phyloP scores from a whole-genome alignment of 768 basidiomycete species.

The Pisolithus albus region DNA sequence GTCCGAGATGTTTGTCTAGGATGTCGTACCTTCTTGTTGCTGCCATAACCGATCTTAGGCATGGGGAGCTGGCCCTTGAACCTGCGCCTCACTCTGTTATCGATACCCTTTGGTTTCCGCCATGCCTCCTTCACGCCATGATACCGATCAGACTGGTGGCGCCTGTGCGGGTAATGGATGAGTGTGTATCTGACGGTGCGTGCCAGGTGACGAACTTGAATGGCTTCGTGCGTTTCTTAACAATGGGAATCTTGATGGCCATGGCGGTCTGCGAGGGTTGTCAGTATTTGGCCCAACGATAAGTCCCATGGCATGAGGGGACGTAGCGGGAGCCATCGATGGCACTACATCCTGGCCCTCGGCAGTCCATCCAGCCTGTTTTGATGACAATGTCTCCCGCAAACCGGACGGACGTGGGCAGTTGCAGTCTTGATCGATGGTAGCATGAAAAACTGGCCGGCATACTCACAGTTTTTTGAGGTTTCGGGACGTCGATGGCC shows the following conservation, averaged over 20 bases:
- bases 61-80: slow-evolving; percentile 95
- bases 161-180: slow-evolving; percentile 41
- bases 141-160: slow-evolving; percentile 99
- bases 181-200: slow-evolving; percentile 1
- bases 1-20: background rate
- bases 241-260: slow-evolving; percentile 56
- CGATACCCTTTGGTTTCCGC: slow-evolving; percentile 99
- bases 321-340: background rate
- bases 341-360: slow-evolving; percentile 16
- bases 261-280: slow-evolving; percentile 29
- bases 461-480: slow-evolving; percentile 47
- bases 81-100: slow-evolving; percentile 92
- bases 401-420: background rate
- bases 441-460: slow-evolving; percentile 1
- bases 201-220: slow-evolving; percentile 71
- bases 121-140: slow-evolving; percentile 96
- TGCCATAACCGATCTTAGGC: slow-evolving; percentile 86
- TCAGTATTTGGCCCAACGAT: slow-evolving; percentile 11
- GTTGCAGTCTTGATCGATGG: background rate
- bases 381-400: background rate
- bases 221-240: slow-evolving; percentile 95
- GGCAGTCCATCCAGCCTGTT: slow-evolving; percentile 18
- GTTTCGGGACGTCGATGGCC: slow-evolving; percentile 43
- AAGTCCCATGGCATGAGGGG: background rate
- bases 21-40: slow-evolving; percentile 67